Percentiles rank a stretch among this genome's conserved stretches.
Conservation (phyloP, 2,329 filamentous ascomycete genomes). For the Coniochaeta sp. region DNA sequence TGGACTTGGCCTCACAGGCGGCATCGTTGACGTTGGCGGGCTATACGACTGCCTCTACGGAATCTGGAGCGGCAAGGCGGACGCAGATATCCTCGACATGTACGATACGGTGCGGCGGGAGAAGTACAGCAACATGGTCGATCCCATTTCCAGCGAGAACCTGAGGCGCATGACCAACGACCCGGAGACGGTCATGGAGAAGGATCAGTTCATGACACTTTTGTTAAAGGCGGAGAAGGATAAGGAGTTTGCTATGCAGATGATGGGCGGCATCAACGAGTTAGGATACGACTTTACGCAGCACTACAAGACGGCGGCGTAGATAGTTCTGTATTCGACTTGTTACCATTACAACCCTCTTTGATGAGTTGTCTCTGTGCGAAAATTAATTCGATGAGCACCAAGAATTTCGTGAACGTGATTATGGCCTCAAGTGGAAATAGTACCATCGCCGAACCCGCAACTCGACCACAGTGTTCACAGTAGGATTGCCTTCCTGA, state of each 20-base stretch:
- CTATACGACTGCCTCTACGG: slow-evolving; percentile 38
- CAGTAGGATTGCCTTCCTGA: too few species aligned
- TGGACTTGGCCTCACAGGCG: slow-evolving; percentile 40
- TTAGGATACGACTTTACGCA: background rate
- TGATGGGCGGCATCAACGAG: background rate
- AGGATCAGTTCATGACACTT: background rate
- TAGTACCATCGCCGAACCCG: too few species aligned
- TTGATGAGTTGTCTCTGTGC: too few species aligned
- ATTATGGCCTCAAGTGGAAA: too few species aligned
- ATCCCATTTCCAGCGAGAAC: slow-evolving; percentile 11
- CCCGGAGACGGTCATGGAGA: background rate
- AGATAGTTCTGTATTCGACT: background rate
- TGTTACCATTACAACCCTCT: background rate
- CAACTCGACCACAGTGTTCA: too few species aligned
- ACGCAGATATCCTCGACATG: slow-evolving; percentile 30
- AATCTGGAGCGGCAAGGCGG: slow-evolving; percentile 27
- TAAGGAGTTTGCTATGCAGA: background rate
- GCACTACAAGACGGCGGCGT: background rate
- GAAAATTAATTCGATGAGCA: too few species aligned
- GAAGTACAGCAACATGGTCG: slow-evolving; percentile 20
- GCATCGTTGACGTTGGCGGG: slow-evolving; percentile 38
- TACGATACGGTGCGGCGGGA: slow-evolving; percentile 30
- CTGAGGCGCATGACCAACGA: slow-evolving; percentile 8
- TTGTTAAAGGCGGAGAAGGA: background rate
- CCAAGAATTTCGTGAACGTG: too few species aligned